A percentile compares a stretch with the other conserved stretches of the same genome.
Conservation (phyloP, 441 rosid genomes). For the Dalechampia spathulata region DNA sequence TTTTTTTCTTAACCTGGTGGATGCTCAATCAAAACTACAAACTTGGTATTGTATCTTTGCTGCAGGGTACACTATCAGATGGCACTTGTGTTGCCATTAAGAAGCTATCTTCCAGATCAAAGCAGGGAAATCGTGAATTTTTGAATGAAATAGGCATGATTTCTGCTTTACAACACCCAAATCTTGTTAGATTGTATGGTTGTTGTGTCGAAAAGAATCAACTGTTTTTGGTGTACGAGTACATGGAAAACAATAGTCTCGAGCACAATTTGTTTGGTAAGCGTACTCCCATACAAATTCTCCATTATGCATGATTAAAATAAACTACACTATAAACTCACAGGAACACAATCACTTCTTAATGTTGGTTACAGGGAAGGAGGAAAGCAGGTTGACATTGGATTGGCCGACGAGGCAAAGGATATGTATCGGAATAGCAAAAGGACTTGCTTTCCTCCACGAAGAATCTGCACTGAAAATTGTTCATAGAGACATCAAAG, state of each 20-base stretch:
- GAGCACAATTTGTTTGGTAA: constrained; percentile 42
- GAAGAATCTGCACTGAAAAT: constrained; percentile 57
- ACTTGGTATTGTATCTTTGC: background rate
- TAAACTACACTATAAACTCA: background rate
- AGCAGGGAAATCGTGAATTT: constrained; percentile 70
- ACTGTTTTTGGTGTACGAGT: constrained; percentile 43
- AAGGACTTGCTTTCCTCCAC: constrained; percentile 60
- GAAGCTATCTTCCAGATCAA: constrained; percentile 63
- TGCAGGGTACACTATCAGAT: constrained; percentile 51
- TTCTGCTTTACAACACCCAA: constrained; percentile 41
- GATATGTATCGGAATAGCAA: constrained; percentile 55
- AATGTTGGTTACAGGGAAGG: constrained; percentile 16
- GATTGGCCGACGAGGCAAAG: constrained; percentile 54
- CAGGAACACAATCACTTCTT: background rate
- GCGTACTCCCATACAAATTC: background rate
- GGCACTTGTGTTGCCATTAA: constrained; percentile 65
- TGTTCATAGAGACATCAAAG: constrained; percentile 72
- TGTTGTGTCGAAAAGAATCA: constrained; percentile 49
- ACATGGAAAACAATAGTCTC: constrained; percentile 49
- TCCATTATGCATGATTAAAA: background rate
- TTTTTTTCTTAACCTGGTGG: background rate
- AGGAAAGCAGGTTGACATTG: constrained; percentile 35
- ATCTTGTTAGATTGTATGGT: constrained; percentile 47
- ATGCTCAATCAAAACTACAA: background rate
- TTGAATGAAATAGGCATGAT: constrained; percentile 69